These are phyloP conservation scores for Coemansia sp. DNA, from an alignment of 192 early-diverging fungal genomes.

Conservation along the genomic window DNA sequence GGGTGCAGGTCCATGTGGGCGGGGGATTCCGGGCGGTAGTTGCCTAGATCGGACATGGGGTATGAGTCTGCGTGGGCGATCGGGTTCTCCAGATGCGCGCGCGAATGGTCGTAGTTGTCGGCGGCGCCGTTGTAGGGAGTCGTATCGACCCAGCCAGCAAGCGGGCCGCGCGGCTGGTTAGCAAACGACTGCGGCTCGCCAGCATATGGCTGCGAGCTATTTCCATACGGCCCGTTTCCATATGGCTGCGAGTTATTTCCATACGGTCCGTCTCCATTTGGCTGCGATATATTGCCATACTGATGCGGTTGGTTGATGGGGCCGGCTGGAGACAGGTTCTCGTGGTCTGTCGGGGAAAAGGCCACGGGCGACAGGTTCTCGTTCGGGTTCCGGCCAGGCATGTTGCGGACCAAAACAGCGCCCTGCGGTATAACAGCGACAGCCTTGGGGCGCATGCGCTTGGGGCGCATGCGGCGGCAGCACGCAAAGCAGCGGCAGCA, in stretches of 20 bases:
- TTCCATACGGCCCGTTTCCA: neutral
- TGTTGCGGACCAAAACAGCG: neutral
- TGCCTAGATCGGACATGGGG: slow-evolving; percentile 6
- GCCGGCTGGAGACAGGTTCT: neutral
- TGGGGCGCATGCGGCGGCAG: slow-evolving; percentile 24
- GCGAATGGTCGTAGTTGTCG: neutral
- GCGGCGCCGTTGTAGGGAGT: slow-evolving; percentile 24
- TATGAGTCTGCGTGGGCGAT: slow-evolving; percentile 6
- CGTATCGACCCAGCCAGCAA: slow-evolving; percentile 26
- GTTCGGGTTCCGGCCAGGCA: neutral
- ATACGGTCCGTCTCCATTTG: no score
- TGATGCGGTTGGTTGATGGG: no score
- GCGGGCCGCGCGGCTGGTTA: neutral
- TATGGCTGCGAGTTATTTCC: no score
- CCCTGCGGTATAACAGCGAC: neutral
- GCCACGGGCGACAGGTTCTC: neutral
- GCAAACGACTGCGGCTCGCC: neutral
- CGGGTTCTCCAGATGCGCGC: slow-evolving; percentile 4
- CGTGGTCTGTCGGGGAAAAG: neutral
- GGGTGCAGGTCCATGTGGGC: neutral
- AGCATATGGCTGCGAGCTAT: neutral
- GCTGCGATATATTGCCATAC: no score
- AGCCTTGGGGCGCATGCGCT: neutral
- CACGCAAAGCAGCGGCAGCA: slow-evolving; percentile 51
- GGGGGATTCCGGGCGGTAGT: neutral